Evolutionary conservation across 2,329 filamentous ascomycete genomes (phyloP).

Genomic region (Fusarium buharicum): DNA sequence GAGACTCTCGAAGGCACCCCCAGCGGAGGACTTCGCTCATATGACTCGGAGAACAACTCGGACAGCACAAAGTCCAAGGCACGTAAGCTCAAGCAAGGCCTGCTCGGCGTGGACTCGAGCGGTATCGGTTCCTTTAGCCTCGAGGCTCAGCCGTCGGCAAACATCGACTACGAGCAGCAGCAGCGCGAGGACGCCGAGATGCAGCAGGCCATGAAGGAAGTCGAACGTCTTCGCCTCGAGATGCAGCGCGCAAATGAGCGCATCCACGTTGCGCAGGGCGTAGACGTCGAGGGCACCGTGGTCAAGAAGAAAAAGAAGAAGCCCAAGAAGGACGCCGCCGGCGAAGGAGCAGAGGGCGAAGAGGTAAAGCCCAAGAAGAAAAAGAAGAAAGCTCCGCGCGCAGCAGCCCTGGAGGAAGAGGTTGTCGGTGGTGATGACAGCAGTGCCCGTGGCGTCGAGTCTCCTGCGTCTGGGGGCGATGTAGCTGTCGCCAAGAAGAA

Average conservation of each 20-base stretch:
- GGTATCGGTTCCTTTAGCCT: conserved; percentile 79
- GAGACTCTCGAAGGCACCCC: conserved; percentile 72
- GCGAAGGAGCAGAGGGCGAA: conserved; percentile 32
- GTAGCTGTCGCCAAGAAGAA: conserved; percentile 59
- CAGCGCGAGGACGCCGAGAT: conserved; percentile 87
- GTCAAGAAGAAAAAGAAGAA: conserved; percentile 73
- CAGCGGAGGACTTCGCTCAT: conserved; percentile 59
- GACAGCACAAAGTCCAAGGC: conserved; percentile 61
- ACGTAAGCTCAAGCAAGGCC: conserved; percentile 67
- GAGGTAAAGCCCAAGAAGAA: conserved; percentile 44
- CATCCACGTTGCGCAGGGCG: conserved; percentile 76
- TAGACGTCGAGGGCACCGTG: conserved; percentile 71
- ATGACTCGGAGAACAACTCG: conserved; percentile 66
- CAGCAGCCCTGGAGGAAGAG: conserved; percentile 25
- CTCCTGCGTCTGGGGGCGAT: conserved; percentile 33
- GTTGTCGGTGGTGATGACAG: conserved; percentile 32
- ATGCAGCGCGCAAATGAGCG: conserved; percentile 87
- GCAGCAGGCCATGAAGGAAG: conserved; percentile 86
- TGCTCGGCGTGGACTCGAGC: conserved; percentile 89
- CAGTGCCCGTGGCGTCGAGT: conserved; percentile 30
- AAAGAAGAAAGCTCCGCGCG: conserved; percentile 49
- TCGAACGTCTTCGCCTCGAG: conserved; percentile 85
- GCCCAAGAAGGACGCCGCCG: conserved; percentile 55
- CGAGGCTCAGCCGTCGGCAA: conserved; percentile 55
- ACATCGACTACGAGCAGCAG: conserved; percentile 71